Base-by-base conservation (phyloP, 2,329 filamentous ascomycete species). In the Beauveria medogensis region DNA sequence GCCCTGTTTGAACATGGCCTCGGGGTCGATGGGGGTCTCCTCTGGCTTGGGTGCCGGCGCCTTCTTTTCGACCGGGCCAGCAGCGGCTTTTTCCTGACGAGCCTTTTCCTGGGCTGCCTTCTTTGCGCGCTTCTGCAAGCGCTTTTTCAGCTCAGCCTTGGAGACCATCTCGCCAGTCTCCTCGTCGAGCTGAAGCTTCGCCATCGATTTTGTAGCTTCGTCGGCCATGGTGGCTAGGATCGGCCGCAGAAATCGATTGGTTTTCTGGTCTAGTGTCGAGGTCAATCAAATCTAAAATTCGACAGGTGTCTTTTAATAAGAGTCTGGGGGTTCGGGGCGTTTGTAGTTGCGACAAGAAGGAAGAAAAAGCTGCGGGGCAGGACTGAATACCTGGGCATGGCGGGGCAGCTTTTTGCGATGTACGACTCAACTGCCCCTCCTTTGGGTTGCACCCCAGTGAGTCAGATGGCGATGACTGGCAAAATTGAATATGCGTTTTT, bases 51-150 rank as follows among this genome's bases (percentile, higher is more conserved):
- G 60, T 54, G 69, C 65, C 22, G 73, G 70, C 7, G 61, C 59
- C 34, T 68, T 68, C 44, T 70, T 67, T 63, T 61, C 62, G 5
- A 64, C 64, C 5, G 65, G 64, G 44, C 83, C 56, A 54, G 89
- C 88, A 28, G 86, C 89, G 64, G 85, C 85, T 85, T 95, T 96
- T 78, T 92, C 89, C 73, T 91, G 84, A 66, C 92, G 86, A 72
- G 88, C 82, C 88, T 96, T 97, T 59, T 69, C 67, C 59, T 69
- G 66, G n/a, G 77, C 73, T 5, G 77, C 80, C 70, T 83, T 83
- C 72, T 83, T 84, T 26, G 78, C 79, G 26, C 82, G 77, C 68
- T 85, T 85, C 64, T 80, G 77, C 63, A 78, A 65, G 50, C 82
- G 74, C 73, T 85, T 85, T 75, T 84, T 85, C 68, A 86, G 74